A percentile compares a stretch with the other conserved stretches of the same genome.
Conservation (phyloP, 257 asterid species). For the Solanum sitiens region DNA sequence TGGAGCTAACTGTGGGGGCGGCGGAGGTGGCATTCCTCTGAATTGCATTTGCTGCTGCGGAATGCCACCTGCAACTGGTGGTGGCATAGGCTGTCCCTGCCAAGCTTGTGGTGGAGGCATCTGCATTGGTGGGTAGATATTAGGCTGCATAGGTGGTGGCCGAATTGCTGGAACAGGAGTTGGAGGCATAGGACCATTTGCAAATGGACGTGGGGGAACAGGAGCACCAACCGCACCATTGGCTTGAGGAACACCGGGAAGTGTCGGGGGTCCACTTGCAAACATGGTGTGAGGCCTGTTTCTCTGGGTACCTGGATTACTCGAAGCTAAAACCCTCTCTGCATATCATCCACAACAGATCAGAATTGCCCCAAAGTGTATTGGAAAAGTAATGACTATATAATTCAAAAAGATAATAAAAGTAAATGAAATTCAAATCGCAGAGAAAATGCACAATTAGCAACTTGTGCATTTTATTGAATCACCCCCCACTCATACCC, state of each 20-base stretch:
- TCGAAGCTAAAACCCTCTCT: slow-evolving; percentile 89
- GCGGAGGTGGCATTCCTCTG: slow-evolving; percentile 73
- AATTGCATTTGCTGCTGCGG: slow-evolving; percentile 62
- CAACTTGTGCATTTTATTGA: background rate
- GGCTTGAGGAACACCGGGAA: slow-evolving; percentile 39
- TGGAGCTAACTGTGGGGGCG: slow-evolving; percentile 50
- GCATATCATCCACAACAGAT: slow-evolving; percentile 15
- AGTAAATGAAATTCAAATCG: background rate
- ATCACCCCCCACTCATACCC: background rate
- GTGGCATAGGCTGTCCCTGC: slow-evolving; percentile 76
- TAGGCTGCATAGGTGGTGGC: slow-evolving; percentile 49
- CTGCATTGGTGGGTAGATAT: slow-evolving; percentile 45
- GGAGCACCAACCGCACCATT: slow-evolving; percentile 41
- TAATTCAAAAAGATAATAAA: background rate
- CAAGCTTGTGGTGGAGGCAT: slow-evolving; percentile 50
- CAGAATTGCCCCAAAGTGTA: background rate
- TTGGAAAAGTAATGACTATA: background rate
- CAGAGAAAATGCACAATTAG: background rate
- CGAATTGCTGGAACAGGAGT: slow-evolving; percentile 42
- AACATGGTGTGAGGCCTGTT: slow-evolving; percentile 91
- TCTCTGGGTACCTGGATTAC: slow-evolving; percentile 67
- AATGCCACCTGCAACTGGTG: slow-evolving; percentile 27
- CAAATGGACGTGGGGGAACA: slow-evolving; percentile 65
- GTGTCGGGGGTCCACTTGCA: slow-evolving; percentile 89
- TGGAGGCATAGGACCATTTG: slow-evolving; percentile 59